Conservation (phyloP, 2,329 filamentous ascomycete species). For the Fusarium pseudocircinatum region DNA sequence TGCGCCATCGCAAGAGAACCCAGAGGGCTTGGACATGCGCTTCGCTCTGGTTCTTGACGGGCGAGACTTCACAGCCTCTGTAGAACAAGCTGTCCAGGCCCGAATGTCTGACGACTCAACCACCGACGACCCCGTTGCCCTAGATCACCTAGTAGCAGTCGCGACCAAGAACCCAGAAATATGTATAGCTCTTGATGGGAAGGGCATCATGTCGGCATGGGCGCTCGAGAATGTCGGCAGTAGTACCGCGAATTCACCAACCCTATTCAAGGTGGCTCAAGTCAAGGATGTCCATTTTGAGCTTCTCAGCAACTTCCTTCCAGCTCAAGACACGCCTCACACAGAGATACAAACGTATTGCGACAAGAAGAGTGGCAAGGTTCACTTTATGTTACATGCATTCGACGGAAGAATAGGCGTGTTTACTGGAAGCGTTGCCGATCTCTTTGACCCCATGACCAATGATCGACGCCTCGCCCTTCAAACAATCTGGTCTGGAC, state of each 20-base stretch:
- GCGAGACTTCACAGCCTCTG: constrained; percentile 79
- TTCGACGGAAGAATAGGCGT: constrained; percentile 88
- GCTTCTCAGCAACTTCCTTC: constrained; percentile 51
- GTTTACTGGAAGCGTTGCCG: constrained; percentile 80
- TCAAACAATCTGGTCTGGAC: constrained; percentile 81
- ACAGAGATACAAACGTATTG: constrained; percentile 80
- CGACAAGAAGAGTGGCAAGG: constrained; percentile 68
- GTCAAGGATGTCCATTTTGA: constrained; percentile 68
- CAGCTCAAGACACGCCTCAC: constrained; percentile 52
- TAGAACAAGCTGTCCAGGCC: constrained; percentile 76
- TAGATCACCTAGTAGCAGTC: constrained; percentile 87
- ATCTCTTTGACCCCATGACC: constrained; percentile 78
- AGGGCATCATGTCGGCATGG: constrained; percentile 90
- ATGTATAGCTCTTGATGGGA: constrained; percentile 84
- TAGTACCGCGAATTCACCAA: constrained; percentile 70
- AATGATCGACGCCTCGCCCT: constrained; percentile 68
- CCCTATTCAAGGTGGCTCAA: constrained; percentile 88
- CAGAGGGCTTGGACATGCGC: constrained; percentile 35
- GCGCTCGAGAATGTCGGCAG: constrained; percentile 87
- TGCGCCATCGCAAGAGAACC: constrained; percentile 68
- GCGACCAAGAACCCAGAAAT: constrained; percentile 88
- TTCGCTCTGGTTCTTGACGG: constrained; percentile 83
- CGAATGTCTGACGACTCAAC: constrained; percentile 63
- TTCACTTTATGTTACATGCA: constrained; percentile 81
- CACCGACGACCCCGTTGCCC: constrained; percentile 71